Base-by-base conservation (phyloP, 305 asterid species). In the Striga hermonthica region DNA sequence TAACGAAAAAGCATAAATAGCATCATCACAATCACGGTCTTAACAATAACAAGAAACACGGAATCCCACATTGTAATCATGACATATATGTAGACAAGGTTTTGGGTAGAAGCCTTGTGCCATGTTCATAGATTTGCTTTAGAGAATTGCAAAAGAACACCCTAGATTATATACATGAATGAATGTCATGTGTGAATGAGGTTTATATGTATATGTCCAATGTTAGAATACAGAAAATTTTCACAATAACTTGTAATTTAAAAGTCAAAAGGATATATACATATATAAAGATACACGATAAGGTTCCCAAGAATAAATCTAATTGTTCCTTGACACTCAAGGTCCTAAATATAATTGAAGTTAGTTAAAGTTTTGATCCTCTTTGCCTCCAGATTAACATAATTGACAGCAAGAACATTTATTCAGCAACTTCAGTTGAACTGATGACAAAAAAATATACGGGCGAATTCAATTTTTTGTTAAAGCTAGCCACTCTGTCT, bases 1-100 rank as follows among this genome's bases (percentile, higher is more conserved):
- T 44, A 50, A 52, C 66, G 62, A 7, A 16, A 22, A 48, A 48
- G 36, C 16, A 7, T 38, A 49, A 55, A 64, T 52, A 66, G 43
- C 43, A 50, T 14, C 56, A 9, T 6, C 4, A 8, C 14, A 57
- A 54, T 49, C 54, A 11, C 16, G 53, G 14, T 35, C 35, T 57
- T 4, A 59, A 38, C 7, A 11, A 47, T n/a, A 35, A 52, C 9
- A 43, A 6, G 53, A 60, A 60, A 43, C 8, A 60, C 8, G 45
- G 39, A 37, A 50, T 66, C 36, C 31, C 11, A 35, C 22, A 10
- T 55, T 22, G 57, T 63, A 56, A 15, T 15, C 8, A 50, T 50
- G 31, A 4, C 11, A 52, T 7, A 52, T 5, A 53, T 53, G 10
- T 53, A 22, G 31, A 22, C 31, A 22, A 22, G 31, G 31, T 22